Percentiles rank a stretch among this genome's conserved stretches.
phyloP scores from a whole-genome alignment of 2,329 filamentous ascomycete genomes.

The Neocucurbitaria cava region DNA sequence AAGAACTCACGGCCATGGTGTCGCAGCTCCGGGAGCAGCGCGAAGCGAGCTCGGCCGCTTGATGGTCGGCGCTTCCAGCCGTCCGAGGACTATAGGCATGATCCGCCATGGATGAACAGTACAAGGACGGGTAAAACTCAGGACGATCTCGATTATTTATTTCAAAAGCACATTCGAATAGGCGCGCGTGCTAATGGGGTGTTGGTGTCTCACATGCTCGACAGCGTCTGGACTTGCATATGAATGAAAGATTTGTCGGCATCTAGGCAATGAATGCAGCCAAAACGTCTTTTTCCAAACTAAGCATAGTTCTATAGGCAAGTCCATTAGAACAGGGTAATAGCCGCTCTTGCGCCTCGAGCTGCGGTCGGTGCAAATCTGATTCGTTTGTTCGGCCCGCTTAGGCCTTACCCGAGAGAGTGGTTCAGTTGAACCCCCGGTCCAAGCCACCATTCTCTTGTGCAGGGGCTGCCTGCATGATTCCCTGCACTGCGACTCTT shows the following conservation, averaged over 20 bases:
- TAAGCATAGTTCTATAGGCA: constrained; percentile 13
- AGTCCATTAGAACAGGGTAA: constrained; percentile 21
- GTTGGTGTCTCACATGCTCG: constrained; percentile 31
- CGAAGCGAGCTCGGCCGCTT: constrained; percentile 41
- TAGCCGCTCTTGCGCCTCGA: constrained; percentile 36
- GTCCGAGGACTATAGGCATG: constrained; percentile 21
- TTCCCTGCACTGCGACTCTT: constrained; percentile 21
- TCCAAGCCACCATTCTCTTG: constrained; percentile 27
- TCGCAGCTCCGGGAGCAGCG: constrained; percentile 47
- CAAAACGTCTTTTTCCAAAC: constrained; percentile 9
- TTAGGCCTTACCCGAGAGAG: constrained; percentile 40
- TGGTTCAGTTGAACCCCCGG: constrained; percentile 31
- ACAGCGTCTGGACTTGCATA: constrained; percentile 19
- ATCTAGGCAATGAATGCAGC: constrained; percentile 17
- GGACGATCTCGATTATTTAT: constrained; percentile 18
- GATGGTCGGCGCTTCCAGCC: constrained; percentile 47
- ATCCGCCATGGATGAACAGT: constrained; percentile 10
- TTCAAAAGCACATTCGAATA: constrained; percentile 14
- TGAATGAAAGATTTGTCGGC: constrained; percentile 21
- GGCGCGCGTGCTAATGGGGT: constrained; percentile 16
- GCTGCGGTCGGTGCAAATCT: constrained; percentile 34
- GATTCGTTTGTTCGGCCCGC: constrained; percentile 44
- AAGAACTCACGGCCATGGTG: constrained; percentile 49
- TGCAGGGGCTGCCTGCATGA: constrained; percentile 23
- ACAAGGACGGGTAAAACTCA: constrained; percentile 16